These are phyloP conservation scores for Backusella tarrabulga DNA, from an alignment of 192 early-diverging fungal genomes.

Conservation along the genomic window DNA sequence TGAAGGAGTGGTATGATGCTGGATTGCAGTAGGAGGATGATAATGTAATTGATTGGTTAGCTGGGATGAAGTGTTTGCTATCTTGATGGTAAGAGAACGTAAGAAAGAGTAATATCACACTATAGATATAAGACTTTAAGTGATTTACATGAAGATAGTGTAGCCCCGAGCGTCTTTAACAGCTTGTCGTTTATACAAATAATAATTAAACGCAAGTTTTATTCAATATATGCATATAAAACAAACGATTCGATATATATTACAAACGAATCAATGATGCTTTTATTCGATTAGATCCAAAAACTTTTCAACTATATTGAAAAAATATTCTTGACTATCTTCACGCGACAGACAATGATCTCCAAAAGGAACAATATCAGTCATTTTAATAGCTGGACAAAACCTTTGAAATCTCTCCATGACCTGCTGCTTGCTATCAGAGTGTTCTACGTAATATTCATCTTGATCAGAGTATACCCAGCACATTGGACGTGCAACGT, in stretches of 20 bases:
- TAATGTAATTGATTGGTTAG: too few relatives aligned
- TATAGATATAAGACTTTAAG: slow-evolving; percentile 23
- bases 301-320: not conserved
- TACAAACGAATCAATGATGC: not conserved
- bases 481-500: not conserved
- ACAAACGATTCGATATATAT: not conserved
- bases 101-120: too few relatives aligned
- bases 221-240: too few relatives aligned
- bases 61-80: too few relatives aligned
- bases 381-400: slow-evolving; percentile 13
- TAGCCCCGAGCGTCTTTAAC: too few relatives aligned
- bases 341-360: not conserved
- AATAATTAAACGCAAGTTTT: too few relatives aligned
- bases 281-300: not conserved
- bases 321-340: not conserved
- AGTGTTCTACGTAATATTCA: not conserved
- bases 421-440: not conserved
- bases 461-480: slow-evolving; percentile 8
- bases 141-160: too few relatives aligned
- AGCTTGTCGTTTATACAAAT: too few relatives aligned
- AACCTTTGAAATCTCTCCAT: slow-evolving; percentile 14
- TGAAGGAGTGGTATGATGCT: too few relatives aligned
- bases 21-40: too few relatives aligned
- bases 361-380: slow-evolving; percentile 2
- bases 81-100: too few relatives aligned